Conservation (phyloP, 352 stramenopile genomes). For the Peronospora destructor region DNA sequence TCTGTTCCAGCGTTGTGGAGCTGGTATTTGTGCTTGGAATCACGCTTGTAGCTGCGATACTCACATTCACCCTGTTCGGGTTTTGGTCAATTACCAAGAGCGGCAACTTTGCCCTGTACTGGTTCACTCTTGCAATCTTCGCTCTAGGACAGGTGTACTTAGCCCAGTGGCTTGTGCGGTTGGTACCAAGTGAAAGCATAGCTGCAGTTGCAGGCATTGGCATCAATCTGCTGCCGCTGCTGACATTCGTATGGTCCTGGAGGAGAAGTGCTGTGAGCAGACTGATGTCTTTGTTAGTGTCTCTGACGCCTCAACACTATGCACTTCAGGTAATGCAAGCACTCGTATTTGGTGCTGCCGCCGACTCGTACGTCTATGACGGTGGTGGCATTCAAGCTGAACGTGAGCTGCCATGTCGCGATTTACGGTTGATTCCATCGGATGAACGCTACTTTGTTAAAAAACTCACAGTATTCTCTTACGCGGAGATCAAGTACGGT, state of each 20-base stretch:
- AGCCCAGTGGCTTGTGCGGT: slow-evolving; percentile 22
- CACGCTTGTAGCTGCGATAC: slow-evolving; percentile 12
- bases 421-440: slow-evolving; percentile 17
- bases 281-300: slow-evolving; percentile 12
- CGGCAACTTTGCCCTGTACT: slow-evolving; percentile 20
- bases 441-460: slow-evolving; percentile 6
- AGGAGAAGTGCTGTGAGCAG: slow-evolving; percentile 10
- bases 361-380: slow-evolving; percentile 13
- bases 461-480: slow-evolving; percentile 21
- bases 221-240: slow-evolving; percentile 24
- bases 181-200: slow-evolving; percentile 6
- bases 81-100: slow-evolving; percentile 18
- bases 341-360: slow-evolving; percentile 17
- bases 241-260: slow-evolving; percentile 17
- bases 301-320: slow-evolving; percentile 20
- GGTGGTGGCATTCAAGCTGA: slow-evolving; percentile 1
- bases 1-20: slow-evolving; percentile 16
- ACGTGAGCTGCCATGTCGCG: slow-evolving; percentile 12
- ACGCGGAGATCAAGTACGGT: slow-evolving; percentile 20
- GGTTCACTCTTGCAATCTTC: slow-evolving; percentile 20
- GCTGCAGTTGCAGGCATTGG: slow-evolving; percentile 9
- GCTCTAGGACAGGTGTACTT: slow-evolving; percentile 20
- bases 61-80: slow-evolving; percentile 15
- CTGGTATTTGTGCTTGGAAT: slow-evolving; percentile 8
- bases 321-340: slow-evolving; percentile 20